Evolutionary conservation across 495 filamentous ascomycete genomes (phyloP), one percentile per base, ranked within the genome.

Genomic region (Cairneyella variabilis): DNA sequence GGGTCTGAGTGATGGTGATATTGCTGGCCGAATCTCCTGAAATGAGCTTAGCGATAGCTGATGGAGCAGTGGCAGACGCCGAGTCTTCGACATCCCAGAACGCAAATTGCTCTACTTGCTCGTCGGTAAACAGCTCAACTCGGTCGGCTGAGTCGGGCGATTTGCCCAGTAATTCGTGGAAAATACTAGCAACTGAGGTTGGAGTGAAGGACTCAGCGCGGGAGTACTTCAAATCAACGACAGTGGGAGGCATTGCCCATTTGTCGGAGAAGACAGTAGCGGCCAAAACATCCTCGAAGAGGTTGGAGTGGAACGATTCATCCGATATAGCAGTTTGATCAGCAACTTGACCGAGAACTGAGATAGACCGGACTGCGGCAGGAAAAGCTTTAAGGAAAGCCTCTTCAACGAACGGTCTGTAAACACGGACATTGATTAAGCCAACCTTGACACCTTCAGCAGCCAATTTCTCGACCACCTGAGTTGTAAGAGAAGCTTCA

Each of bases 21-120:
- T 93, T 95, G 69, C 70, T 86, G 1, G 84, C 72, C 0, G 84
- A 85, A 63, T 93, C 86, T 39, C 74, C 73, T 9, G 91, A 85
- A 28, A 97, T 74, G 3, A 93, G 72, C 59, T 83, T 82, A 36
- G 85, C 83, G 25, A 97, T 67, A 32, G 77, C 77, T 18, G 77
- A 64, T 8, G 90, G 80, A 22, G 90, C 84, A 44, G 76, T 73
- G 37, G 72, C 75, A 28, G 84, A 80, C 1, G 69, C 67, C 21
- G 90, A 92, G 64, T 81, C 81, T 57, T 95, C 93, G 16, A 86
- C 68, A 66, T 97, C 89, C 93, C 91, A 98, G 76, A 98, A 96
- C 18, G 83, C 81, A 73, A 91, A 98, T 62, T 97, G 88, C 63
- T 88, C 76, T 23, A 85, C 81, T 21, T 71, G 60, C 12, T 67